Percentiles rank a stretch among this genome's conserved stretches.
Evolutionary conservation across 2,329 filamentous ascomycete species (phyloP).

Genomic region (Trichoderma sp.): DNA sequence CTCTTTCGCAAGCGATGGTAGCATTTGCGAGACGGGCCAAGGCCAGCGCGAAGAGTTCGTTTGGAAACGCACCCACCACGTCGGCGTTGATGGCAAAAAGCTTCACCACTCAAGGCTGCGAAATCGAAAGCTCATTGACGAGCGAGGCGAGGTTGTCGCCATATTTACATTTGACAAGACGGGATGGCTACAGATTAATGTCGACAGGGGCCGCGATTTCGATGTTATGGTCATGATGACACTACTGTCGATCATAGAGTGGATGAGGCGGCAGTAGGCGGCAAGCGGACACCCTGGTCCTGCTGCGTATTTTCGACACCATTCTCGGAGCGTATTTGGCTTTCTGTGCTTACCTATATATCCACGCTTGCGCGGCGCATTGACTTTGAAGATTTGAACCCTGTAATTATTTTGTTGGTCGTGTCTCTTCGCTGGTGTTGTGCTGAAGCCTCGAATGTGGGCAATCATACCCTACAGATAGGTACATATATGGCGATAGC

Average conservation of each 20-base stretch:
- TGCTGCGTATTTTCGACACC: not conserved
- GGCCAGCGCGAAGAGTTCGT: conserved; percentile 13
- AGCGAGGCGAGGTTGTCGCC: conserved; percentile 20
- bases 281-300: not conserved
- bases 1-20: not conserved
- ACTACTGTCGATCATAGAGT: conserved; percentile 22
- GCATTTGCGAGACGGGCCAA: not conserved
- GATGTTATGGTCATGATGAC: conserved; percentile 24
- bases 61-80: conserved; percentile 23
- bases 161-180: conserved; percentile 21
- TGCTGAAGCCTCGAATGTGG: not conserved
- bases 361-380: not conserved
- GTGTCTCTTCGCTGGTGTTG: not conserved
- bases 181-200: conserved; percentile 24
- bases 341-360: not conserved
- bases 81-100: conserved; percentile 15
- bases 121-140: conserved; percentile 23
- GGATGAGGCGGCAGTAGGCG: conserved; percentile 14
- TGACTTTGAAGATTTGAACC: not conserved
- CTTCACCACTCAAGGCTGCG: not conserved
- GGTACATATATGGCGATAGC: not conserved
- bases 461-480: not conserved
- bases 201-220: conserved; percentile 20
- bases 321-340: not conserved
- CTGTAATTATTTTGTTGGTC: not conserved